Conservation (phyloP, 208 protist genomes). For the Crithidia acanthocephali region DNA sequence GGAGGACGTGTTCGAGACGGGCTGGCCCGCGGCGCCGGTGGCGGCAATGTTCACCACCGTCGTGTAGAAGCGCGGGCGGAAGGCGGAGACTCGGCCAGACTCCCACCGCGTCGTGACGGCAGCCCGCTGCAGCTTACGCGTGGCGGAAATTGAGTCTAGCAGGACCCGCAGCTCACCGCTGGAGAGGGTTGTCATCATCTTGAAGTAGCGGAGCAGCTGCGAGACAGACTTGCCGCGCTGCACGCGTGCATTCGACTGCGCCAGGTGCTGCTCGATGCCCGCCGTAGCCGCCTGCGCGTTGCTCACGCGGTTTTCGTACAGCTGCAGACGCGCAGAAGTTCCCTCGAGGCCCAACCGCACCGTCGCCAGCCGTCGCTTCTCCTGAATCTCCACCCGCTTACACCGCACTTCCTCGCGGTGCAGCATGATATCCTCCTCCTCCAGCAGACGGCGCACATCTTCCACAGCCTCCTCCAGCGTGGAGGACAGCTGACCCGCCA, state of each 20-base stretch:
- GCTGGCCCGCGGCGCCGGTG: not conserved
- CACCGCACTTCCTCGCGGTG: constrained; percentile 64
- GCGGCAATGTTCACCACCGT: constrained; percentile 29
- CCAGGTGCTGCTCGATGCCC: constrained; percentile 87
- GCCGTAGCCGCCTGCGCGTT: constrained; percentile 86
- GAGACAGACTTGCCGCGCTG: constrained; percentile 73
- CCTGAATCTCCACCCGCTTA: constrained; percentile 72
- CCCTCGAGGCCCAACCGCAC: constrained; percentile 84
- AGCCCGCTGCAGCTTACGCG: constrained; percentile 60
- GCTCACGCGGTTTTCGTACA: constrained; percentile 82
- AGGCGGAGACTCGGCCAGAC: constrained; percentile 53
- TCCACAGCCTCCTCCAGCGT: constrained; percentile 54
- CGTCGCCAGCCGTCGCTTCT: constrained; percentile 70
- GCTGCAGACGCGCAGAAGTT: constrained; percentile 70
- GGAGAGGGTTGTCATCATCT: constrained; percentile 64
- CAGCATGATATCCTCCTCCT: constrained; percentile 48
- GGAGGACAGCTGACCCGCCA: constrained; percentile 50
- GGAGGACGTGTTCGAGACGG: not conserved
- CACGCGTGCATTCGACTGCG: constrained; percentile 83
- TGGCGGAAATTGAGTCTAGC: constrained; percentile 65
- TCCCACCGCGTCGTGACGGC: constrained; percentile 69
- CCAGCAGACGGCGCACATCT: constrained; percentile 60
- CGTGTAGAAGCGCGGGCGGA: constrained; percentile 72
- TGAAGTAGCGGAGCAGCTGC: constrained; percentile 79
- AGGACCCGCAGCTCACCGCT: constrained; percentile 44